Percentiles rank a stretch among this genome's conserved stretches.
phyloP scores from a whole-genome alignment of 805 yeast species.

The Millerozyma miso region DNA sequence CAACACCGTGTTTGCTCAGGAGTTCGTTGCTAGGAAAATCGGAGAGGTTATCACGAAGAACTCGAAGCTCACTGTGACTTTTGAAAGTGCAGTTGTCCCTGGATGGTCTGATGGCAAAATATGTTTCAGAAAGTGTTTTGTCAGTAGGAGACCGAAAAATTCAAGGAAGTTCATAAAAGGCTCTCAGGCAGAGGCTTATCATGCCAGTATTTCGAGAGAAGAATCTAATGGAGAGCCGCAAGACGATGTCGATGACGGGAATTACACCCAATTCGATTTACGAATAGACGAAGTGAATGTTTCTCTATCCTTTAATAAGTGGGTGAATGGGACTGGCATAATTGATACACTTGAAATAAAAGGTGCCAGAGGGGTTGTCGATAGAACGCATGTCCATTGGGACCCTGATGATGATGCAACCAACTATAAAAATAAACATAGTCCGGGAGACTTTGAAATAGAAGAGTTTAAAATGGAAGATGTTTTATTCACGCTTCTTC shows the following conservation, averaged over 20 bases:
- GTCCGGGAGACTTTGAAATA: conserved; percentile 91
- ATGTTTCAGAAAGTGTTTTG: conserved; percentile 77
- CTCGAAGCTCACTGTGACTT: conserved; percentile 76
- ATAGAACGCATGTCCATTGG: conserved; percentile 85
- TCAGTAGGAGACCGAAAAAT: conserved; percentile 74
- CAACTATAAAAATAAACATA: conserved; percentile 65
- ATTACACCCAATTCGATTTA: conserved; percentile 91
- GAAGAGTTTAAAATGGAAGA: conserved; percentile 81
- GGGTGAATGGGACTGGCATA: conserved; percentile 89
- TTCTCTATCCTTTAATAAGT: conserved; percentile 74
- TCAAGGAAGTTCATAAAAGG: conserved; percentile 59
- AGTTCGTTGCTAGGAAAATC: conserved; percentile 71
- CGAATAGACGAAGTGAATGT: conserved; percentile 83
- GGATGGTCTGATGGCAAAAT: conserved; percentile 89
- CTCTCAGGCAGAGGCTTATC: conserved; percentile 67
- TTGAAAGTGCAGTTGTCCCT: conserved; percentile 92
- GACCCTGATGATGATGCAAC: conserved; percentile 78
- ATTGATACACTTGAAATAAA: conserved; percentile 68
- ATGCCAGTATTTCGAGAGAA: conserved; percentile 38
- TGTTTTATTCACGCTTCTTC: conserved; percentile 72
- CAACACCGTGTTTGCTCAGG: conserved; percentile 87
- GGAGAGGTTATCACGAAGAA: conserved; percentile 84
- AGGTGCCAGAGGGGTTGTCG: conserved; percentile 90
- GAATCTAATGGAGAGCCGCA: conserved; percentile 3
- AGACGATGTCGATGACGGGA: conserved; percentile 67